Evolutionary conservation across 805 yeast genomes (phyloP), one percentile per base, ranked within the genome.

Genomic region (Spathaspora girioi): DNA sequence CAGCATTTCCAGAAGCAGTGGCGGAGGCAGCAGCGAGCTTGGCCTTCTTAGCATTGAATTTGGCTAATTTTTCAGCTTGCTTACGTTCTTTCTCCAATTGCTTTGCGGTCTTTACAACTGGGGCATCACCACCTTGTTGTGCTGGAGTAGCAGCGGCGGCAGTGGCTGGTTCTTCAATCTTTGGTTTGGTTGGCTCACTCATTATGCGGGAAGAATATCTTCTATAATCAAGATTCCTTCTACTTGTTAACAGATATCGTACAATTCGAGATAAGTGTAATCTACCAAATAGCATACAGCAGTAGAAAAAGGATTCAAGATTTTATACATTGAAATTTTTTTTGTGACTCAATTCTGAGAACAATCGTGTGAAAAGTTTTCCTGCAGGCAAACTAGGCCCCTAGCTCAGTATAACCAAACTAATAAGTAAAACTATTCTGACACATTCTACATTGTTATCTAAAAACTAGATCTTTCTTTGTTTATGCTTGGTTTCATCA

Each of bases 1-100:
- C 65, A 54, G 76, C 75, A 11, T 12, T 23, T 2, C 46, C 26
- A n/a, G 41, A 27, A 4, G 20, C 29, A 2, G 26, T 20, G 32
- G 50, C 50, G 12, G 73, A 71, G 44, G 76, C 77, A 53, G 75
- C 77, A 49, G 78, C 78, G 54, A 80, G 79, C 53, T 77, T 80
- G 50, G 84, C 83, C 67, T 88, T 82, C 70, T 91, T 87, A 53
- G 98, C 96, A 62, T 85, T 80, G 71, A 92, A 89, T 70, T 90
- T 84, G 69, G 94, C 87, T 62, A 89, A 73, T 68, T 89, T 86
- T 76, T 89, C 94, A 56, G 96, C 92, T 78, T 89, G 83, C 77
- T 89, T 85, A 65, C 86, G 79, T 75, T 89, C 96, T 64, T 88
- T 89, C 68, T 89, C 96, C 49, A 89, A 76, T 71, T 88, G 89